Conservation (phyloP, 1,284 basidiomycete species). For the Volvariella surrecta region DNA sequence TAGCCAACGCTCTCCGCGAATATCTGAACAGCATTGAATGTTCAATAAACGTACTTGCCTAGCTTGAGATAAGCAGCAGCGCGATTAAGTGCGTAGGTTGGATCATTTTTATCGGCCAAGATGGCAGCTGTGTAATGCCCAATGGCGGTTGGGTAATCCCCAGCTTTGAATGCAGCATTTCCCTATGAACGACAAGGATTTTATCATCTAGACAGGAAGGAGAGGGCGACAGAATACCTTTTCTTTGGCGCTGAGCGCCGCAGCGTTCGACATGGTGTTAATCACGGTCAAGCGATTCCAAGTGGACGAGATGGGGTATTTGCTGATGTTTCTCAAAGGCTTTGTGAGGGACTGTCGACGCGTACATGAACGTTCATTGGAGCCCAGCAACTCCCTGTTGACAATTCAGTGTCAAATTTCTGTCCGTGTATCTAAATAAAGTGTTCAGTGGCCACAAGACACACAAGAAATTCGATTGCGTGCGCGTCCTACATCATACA, state of each 20-base stretch:
- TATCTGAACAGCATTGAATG: neutral
- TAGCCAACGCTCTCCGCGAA: neutral
- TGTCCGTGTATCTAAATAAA: too few species aligned
- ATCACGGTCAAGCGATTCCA: too few species aligned
- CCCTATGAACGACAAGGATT: constrained; percentile 23
- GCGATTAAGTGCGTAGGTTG: constrained; percentile 68
- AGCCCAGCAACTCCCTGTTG: too few species aligned
- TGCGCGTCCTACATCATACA: too few species aligned
- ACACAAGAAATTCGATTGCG: too few species aligned
- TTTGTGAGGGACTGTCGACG: too few species aligned
- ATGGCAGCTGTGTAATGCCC: constrained; percentile 71
- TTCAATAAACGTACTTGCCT: constrained; percentile 61
- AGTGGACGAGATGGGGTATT: too few species aligned
- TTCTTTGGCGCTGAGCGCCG: constrained; percentile 21
- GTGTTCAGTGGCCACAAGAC: too few species aligned
- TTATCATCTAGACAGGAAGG: too few species aligned
- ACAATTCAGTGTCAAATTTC: too few species aligned
- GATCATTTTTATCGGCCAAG: constrained; percentile 51
- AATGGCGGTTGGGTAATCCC: constrained; percentile 34
- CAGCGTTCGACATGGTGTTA: constrained; percentile 6
- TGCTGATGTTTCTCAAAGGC: too few species aligned
- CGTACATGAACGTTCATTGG: too few species aligned
- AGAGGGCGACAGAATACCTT: constrained; percentile 12
- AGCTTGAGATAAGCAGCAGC: constrained; percentile 80
- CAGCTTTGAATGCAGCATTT: constrained; percentile 36